Evolutionary conservation across 2,329 filamentous ascomycete species (phyloP), one percentile per base, ranked within the genome.

Genomic region (Ceratocystis albifundus): DNA sequence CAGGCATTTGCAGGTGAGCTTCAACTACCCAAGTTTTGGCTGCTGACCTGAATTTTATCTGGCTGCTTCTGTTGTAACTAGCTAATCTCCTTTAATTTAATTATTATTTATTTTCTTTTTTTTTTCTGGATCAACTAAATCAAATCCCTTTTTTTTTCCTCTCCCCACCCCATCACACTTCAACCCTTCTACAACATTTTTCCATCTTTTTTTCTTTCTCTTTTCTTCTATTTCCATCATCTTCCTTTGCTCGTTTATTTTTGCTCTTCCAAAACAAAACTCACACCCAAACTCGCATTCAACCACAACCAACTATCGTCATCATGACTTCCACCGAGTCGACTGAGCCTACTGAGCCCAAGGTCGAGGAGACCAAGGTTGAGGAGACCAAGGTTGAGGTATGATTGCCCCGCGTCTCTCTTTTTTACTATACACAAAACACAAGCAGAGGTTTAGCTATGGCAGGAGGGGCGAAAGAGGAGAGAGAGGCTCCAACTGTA

Each of bases 291-390:
- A 61, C 57, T 12, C 36, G 10, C 36, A 12, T 41, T 32, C 57
- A 32, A 32, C n/a, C 30, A 41, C 30, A 20, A 61, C 1, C 36
- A 32, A 62, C 32, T 22, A 62, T 36, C 55, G 22, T 64, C 70
- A 79, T 73, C 59, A 82, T 82, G 80, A 80, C 77, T 75, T 74
- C 78, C 69, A 73, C 76, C 70, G 79, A 81, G 71, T 77, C 76
- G 70, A 78, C 78, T 71, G 81, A 84, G 72, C 77, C 80, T 72
- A 83, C 83, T 80, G 78, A 69, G 64, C 65, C 67, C 64, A 71
- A 72, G 71, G 68, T 71, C 46, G 65, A 69, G 62, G 61, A 69
- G 67, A 66, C 68, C 66, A 71, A 72, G 71, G 67, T 70, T 22
- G 62, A 69, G 61, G 48, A 67, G 61, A 66, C 68, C 64, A 71